Base-by-base conservation (phyloP, 345 rosid species). In the Populus euphratica region DNA sequence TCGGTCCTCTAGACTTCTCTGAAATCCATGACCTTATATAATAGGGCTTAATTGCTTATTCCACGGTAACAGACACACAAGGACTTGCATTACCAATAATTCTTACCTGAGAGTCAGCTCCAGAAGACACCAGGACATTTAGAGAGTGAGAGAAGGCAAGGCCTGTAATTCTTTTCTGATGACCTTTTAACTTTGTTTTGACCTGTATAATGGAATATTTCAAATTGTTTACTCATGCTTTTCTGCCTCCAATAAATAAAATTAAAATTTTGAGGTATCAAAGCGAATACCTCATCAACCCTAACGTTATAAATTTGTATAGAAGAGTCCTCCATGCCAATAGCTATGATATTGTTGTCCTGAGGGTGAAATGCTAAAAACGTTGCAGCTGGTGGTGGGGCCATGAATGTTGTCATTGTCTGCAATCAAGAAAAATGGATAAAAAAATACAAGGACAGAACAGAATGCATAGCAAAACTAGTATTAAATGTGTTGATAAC, bases 131-230 rank as follows among this genome's bases (percentile, higher is more conserved):
- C 25, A 94, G 94, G 79, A 92, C 88, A 76, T 90, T 90, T 49
- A 91, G 82, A 14, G 69, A 41, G 80, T 90, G 81, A 41, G 98
- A 94, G 87, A 94, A 94, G 35, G 97, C 94, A 36, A 94, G 97
- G 79, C 98, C 98, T 5, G 97, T 94, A 68, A 94, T 92, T 83
- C 91, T 86, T 78, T 94, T 94, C 74, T 88, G 89, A 85, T 92
- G 96, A 72, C 98, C 97, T 72, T 88, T 90, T 64, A 94, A 75
- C 85, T 91, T 94, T 6, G 86, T 85, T 85, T 85, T 85, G 63
- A 89, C 96, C 97, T 92, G 82, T 29, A n/a, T 79, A 73, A 63
- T 21, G 23, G 44, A 80, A 61, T 9, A 39, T 68, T 39, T 41
- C 59, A 70, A 8, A 29, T 9, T 13, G 35, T 72, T 66, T 69